Evolutionary conservation across 2,329 filamentous ascomycete genomes (phyloP).

Genomic region (Chlorencoelia australis): DNA sequence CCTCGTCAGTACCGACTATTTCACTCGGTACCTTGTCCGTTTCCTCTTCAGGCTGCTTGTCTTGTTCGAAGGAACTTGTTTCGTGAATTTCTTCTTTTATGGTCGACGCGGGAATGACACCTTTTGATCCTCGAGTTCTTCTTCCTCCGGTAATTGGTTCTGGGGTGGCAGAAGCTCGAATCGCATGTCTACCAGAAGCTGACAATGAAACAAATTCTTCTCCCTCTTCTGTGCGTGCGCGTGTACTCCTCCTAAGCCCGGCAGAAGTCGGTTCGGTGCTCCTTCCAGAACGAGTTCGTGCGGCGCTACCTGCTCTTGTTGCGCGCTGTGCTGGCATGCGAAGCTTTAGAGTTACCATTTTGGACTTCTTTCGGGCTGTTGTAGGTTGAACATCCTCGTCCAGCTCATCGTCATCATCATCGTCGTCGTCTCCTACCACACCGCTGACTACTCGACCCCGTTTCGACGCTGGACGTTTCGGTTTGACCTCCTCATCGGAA

Average conservation of each 20-base stretch:
- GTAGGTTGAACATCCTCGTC: slow-evolving; percentile 12
- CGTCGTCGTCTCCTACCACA: slow-evolving; percentile 21
- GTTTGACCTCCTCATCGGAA: slow-evolving; percentile 16
- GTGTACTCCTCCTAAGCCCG: slow-evolving; percentile 20
- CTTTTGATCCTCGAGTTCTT: slow-evolving; percentile 23
- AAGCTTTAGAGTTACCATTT: slow-evolving; percentile 24
- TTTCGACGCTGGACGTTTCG: slow-evolving; percentile 18
- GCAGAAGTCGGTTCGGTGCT: slow-evolving; percentile 22
- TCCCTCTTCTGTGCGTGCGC: slow-evolving; percentile 34
- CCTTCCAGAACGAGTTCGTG: slow-evolving; percentile 15
- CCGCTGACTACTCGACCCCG: slow-evolving; percentile 14
- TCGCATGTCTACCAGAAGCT: slow-evolving; percentile 48
- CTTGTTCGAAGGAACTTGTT: slow-evolving; percentile 24
- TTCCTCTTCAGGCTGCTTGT: slow-evolving; percentile 16
- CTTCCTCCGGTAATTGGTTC: slow-evolving; percentile 34
- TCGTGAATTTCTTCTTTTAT: slow-evolving; percentile 28
- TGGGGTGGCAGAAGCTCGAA: slow-evolving; percentile 43
- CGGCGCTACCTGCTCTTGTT: slow-evolving; percentile 24
- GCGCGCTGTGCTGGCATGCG: slow-evolving; percentile 15
- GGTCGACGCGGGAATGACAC: slow-evolving; percentile 21
- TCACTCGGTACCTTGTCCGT: slow-evolving; percentile 4
- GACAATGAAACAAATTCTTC: slow-evolving; percentile 49
- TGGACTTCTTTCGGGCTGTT: slow-evolving; percentile 9
- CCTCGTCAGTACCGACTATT: slow-evolving; percentile 6
- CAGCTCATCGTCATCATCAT: slow-evolving; percentile 22